Percentiles rank a stretch among this genome's conserved stretches.
These are phyloP conservation scores for Candida endomychidarum DNA, from an alignment of 805 yeast genomes.

Conservation along the genomic window DNA sequence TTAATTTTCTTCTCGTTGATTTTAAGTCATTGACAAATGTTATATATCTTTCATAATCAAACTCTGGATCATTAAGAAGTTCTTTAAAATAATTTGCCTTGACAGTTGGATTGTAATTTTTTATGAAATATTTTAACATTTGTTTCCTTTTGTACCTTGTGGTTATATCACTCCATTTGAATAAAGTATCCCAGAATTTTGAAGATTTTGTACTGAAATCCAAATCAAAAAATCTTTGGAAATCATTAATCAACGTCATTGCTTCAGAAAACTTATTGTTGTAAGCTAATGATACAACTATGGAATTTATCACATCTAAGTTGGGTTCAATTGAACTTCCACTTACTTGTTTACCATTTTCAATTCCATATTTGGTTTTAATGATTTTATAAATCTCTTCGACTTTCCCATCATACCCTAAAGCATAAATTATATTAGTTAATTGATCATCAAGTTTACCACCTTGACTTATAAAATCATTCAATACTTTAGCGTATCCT, in stretches of 20 bases:
- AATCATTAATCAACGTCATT: conserved; percentile 34
- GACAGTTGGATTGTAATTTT: conserved; percentile 16
- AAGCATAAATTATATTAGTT: conserved; percentile 30
- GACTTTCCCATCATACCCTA: conserved; percentile 27
- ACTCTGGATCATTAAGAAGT: conserved; percentile 32
- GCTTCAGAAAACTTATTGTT: conserved; percentile 31
- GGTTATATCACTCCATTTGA: conserved; percentile 38
- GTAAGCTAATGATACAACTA: conserved; percentile 33
- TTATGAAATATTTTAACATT: conserved; percentile 29
- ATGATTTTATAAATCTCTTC: conserved; percentile 25
- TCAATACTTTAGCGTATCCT: conserved; percentile 4
- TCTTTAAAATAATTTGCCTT: conserved; percentile 18
- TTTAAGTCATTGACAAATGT: conserved; percentile 24
- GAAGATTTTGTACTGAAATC: conserved; percentile 20
- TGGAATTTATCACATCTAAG: conserved; percentile 25
- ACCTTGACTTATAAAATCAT: conserved; percentile 9
- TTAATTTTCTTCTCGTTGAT: conserved; percentile 24
- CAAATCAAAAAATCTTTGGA: conserved; percentile 30
- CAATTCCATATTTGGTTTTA: conserved; percentile 33
- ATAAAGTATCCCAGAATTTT: conserved; percentile 36
- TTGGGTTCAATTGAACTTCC: conserved; percentile 19
- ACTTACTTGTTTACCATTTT: conserved; percentile 21
- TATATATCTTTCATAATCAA: conserved; percentile 40
- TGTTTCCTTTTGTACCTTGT: conserved; percentile 28
- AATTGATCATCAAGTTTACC: conserved; percentile 21